A percentile compares a stretch with the other conserved stretches of the same genome.
These are phyloP conservation scores for Coemansia sp. DNA, from an alignment of 192 early-diverging fungal species.

Conservation along the genomic window DNA sequence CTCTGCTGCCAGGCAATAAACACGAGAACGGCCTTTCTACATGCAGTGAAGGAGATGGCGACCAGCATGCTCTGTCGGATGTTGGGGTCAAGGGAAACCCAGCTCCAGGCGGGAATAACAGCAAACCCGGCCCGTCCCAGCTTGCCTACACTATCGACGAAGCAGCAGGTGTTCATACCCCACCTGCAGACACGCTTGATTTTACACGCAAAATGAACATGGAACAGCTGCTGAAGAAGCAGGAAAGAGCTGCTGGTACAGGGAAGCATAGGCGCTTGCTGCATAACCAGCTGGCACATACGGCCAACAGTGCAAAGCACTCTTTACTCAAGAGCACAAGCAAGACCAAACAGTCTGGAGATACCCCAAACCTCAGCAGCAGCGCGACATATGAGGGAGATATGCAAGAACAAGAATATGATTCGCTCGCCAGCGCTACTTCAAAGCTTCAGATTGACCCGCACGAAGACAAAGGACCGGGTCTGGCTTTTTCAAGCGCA, in stretches of 20 bases:
- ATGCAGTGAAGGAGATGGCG: constrained; percentile 20
- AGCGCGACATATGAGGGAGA: neutral
- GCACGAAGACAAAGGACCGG: neutral
- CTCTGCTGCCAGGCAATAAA: constrained; percentile 11
- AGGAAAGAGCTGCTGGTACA: constrained; percentile 31
- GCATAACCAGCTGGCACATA: constrained; percentile 14
- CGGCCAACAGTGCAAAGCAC: neutral
- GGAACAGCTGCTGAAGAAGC: constrained; percentile 48
- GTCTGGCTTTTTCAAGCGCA: constrained; percentile 5
- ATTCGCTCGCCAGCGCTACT: constrained; percentile 8
- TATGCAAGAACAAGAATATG: constrained; percentile 6
- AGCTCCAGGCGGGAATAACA: constrained; percentile 2
- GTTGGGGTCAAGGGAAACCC: neutral
- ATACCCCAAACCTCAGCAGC: neutral
- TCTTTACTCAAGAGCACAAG: neutral
- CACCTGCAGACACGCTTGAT: constrained; percentile 47
- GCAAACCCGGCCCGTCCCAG: constrained; percentile 42
- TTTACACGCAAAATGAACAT: constrained; percentile 53
- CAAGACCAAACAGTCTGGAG: neutral
- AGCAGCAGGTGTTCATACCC: constrained; percentile 44
- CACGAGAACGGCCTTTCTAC: constrained; percentile 13
- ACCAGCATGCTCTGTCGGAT: neutral
- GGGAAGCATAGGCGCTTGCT: constrained; percentile 47
- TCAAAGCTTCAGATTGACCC: constrained; percentile 22
- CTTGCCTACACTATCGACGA: constrained; percentile 49